These are phyloP conservation scores for Claviceps purpurea DNA, from an alignment of 2,329 filamentous ascomycete genomes.

Conservation along the genomic window DNA sequence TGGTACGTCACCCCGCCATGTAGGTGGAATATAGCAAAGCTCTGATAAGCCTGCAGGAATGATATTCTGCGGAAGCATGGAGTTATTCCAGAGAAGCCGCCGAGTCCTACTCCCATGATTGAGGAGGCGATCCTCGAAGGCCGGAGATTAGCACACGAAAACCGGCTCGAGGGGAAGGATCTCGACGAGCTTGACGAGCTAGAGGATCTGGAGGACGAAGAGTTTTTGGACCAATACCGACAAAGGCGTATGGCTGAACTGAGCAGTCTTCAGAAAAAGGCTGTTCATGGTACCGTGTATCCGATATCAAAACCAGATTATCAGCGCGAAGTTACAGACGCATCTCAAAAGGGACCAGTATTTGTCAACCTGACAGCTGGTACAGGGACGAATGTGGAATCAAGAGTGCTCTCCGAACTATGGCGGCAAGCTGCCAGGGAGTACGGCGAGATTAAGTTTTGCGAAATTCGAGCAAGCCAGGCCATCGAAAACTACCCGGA, in stretches of 20 bases:
- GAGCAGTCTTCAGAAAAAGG: conserved; percentile 57
- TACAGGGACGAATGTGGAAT: conserved; percentile 70
- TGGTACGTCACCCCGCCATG: conserved; percentile 45
- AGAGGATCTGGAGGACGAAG: conserved; percentile 91
- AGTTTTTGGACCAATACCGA: conserved; percentile 76
- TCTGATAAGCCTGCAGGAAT: conserved; percentile 51
- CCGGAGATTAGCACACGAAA: conserved; percentile 73
- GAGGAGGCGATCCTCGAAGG: conserved; percentile 86
- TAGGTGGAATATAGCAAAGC: conserved; percentile 1
- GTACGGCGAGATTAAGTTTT: conserved; percentile 94
- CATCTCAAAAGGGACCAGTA: conserved; percentile 54
- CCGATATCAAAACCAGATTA: conserved; percentile 93
- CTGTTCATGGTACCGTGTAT: conserved; percentile 81
- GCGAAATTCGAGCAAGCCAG: conserved; percentile 80
- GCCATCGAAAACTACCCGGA: conserved; percentile 97
- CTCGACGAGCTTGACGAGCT: conserved; percentile 86
- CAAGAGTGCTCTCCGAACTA: conserved; percentile 66
- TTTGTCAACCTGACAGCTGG: conserved; percentile 75
- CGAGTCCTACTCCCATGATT: conserved; percentile 89
- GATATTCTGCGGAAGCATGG: conserved; percentile 96
- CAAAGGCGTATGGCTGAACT: conserved; percentile 81
- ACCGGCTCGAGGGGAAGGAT: conserved; percentile 85
- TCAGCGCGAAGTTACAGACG: conserved; percentile 78
- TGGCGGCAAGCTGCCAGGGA: conserved; percentile 75
- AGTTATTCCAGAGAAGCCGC: conserved; percentile 93